Base-by-base conservation (phyloP, 768 basidiomycete genomes). In the Dioszegia crocea region DNA sequence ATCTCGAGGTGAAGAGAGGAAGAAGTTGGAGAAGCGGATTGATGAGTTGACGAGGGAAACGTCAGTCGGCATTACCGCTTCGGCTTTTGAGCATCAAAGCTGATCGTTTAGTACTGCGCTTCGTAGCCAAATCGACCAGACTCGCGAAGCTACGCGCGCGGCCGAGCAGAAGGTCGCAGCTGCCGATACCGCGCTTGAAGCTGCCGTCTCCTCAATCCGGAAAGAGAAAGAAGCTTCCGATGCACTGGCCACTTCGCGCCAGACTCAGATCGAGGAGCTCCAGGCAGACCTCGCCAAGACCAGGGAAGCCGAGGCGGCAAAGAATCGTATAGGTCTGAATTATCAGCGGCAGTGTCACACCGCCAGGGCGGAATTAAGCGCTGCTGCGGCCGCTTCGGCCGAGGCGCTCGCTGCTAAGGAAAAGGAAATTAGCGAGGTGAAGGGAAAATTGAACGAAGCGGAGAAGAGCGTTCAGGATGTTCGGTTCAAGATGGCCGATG, bases 1-100 rank as follows among this genome's bases (percentile, higher is more conserved):
- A 49, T 87, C 88, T 0, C 85, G 86, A 5, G 85, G 87, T 71
- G 93, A 89, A 59, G 89, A 93, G 65, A 83, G 89, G 19, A 81
- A 84, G 14, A 84, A 90, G 8, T 78, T 93, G 31, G 91, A 96
- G 76, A 85, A 81, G 56, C 86, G 91, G 66, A 77, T 91, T 40
- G 84, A 88, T 65, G 81, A 86, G 77, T 77, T 91, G 54, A 88
- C 92, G 71, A 79, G 80, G 39, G 91, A 94, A 70, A 83, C 82
- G 89, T 94, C 68, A 57, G 84, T 80, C 19, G n/a, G n/a, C n/a
- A n/a, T n/a, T n/a, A n/a, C 10, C 29, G 8, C 33, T 31, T 17
- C 12, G n/a, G 17, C 46, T 8, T 19, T 3, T n/a, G n/a, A 17
- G 6, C 0, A 21, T 24, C 19, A 4, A 9, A 30, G 55, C 64